A percentile compares a stretch with the other conserved stretches of the same genome.
These are phyloP conservation scores for Epichloe bromicola DNA, from an alignment of 2,329 filamentous ascomycete species.

Conservation along the genomic window DNA sequence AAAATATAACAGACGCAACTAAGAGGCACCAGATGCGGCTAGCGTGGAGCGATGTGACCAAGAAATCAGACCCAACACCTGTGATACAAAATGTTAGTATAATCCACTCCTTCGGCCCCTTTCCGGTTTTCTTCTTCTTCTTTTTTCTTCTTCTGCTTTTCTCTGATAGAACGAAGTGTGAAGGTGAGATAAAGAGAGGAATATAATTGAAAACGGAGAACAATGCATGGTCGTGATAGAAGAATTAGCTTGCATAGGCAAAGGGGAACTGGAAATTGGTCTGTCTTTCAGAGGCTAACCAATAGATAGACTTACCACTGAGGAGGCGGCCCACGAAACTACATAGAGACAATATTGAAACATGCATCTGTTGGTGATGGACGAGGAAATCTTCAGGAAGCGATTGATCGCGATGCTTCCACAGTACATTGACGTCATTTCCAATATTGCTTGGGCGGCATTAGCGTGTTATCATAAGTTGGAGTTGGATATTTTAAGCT, in stretches of 20 bases:
- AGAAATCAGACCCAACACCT: slow-evolving; percentile 82
- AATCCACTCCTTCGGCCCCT: not conserved
- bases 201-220: too few relatives aligned
- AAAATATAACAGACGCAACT: slow-evolving; percentile 64
- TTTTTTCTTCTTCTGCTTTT: not conserved
- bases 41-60: slow-evolving; percentile 68
- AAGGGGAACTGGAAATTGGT: not conserved
- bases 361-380: slow-evolving; percentile 75
- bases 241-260: not conserved
- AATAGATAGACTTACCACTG: slow-evolving; percentile 42
- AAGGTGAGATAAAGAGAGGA: not conserved
- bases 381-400: slow-evolving; percentile 64
- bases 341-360: slow-evolving; percentile 81
- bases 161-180: not conserved
- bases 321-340: slow-evolving; percentile 73
- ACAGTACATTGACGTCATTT: slow-evolving; percentile 75
- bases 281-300: not conserved
- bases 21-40: slow-evolving; percentile 89
- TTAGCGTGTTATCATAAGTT: not conserved
- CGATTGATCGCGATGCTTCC: slow-evolving; percentile 70
- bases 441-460: slow-evolving; percentile 66
- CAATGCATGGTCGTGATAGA: not conserved
- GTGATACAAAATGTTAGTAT: not conserved
- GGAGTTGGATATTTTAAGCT: not conserved
- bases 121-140: not conserved